These are phyloP conservation scores for Fraxinus nigra DNA, from an alignment of 305 asterid genomes.

Conservation along the genomic window DNA sequence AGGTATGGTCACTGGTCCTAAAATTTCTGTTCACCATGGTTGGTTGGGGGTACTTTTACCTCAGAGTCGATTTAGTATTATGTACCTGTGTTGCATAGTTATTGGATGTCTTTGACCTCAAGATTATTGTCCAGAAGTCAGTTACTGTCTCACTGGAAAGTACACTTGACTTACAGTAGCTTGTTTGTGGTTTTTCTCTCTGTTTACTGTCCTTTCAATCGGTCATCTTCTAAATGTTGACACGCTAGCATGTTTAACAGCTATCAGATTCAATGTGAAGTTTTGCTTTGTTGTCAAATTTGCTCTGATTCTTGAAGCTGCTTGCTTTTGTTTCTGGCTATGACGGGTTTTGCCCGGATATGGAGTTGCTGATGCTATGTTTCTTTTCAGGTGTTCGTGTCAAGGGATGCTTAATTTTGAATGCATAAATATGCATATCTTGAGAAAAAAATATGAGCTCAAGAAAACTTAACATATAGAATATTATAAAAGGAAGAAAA, in stretches of 20 bases:
- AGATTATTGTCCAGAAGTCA: neutral
- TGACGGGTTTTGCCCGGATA: neutral
- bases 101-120: conserved; percentile 8
- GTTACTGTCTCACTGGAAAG: neutral
- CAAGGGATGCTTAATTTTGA: neutral
- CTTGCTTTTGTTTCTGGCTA: neutral
- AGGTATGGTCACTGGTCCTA: conserved; percentile 45
- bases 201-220: neutral
- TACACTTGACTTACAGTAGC: neutral
- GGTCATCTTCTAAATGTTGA: neutral
- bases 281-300: neutral
- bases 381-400: neutral
- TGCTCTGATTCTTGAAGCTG: neutral
- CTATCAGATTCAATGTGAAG: neutral
- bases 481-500: neutral
- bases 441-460: neutral
- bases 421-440: neutral
- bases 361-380: neutral
- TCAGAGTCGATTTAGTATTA: neutral
- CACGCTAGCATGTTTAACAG: neutral
- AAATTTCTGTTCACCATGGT: neutral
- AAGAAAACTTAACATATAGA: neutral
- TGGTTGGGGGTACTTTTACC: neutral
- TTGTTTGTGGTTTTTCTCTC: neutral
- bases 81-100: neutral